These are phyloP conservation scores for Neurospora tetraspora DNA, from an alignment of 495 filamentous ascomycete genomes.

Conservation along the genomic window DNA sequence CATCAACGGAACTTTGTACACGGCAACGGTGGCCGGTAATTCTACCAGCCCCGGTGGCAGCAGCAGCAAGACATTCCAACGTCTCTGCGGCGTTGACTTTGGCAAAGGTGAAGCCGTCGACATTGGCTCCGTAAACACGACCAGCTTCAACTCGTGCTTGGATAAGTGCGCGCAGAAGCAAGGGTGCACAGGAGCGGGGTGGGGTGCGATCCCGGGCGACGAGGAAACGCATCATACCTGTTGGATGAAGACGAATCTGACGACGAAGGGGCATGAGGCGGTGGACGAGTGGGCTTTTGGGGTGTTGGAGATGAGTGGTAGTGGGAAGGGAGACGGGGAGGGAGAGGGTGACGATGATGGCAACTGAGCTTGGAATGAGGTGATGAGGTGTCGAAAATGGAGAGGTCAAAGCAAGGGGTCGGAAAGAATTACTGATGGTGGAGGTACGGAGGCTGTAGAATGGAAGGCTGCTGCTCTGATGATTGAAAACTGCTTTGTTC, in stretches of 20 bases:
- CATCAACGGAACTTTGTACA: constrained; percentile 26
- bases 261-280: constrained; percentile 34
- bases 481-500: neutral
- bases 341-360: neutral
- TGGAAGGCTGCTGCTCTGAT: neutral
- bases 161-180: constrained; percentile 20
- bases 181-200: constrained; percentile 27
- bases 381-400: neutral
- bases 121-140: constrained; percentile 16
- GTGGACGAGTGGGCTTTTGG: constrained; percentile 36
- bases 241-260: constrained; percentile 47
- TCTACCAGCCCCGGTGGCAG: neutral
- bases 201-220: constrained; percentile 22
- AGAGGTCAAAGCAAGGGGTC: neutral
- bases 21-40: neutral
- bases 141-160: constrained; percentile 22
- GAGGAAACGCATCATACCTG: constrained; percentile 24
- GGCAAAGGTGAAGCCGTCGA: constrained; percentile 21
- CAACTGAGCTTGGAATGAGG: neutral
- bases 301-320: neutral
- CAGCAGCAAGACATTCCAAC: constrained; percentile 18
- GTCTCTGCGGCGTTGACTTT: constrained; percentile 28
- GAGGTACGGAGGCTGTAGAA: neutral
- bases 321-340: neutral
- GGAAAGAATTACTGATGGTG: neutral